phyloP scores from a whole-genome alignment of 2,329 filamentous ascomycete species.

The Pseudocercospora ulei region DNA sequence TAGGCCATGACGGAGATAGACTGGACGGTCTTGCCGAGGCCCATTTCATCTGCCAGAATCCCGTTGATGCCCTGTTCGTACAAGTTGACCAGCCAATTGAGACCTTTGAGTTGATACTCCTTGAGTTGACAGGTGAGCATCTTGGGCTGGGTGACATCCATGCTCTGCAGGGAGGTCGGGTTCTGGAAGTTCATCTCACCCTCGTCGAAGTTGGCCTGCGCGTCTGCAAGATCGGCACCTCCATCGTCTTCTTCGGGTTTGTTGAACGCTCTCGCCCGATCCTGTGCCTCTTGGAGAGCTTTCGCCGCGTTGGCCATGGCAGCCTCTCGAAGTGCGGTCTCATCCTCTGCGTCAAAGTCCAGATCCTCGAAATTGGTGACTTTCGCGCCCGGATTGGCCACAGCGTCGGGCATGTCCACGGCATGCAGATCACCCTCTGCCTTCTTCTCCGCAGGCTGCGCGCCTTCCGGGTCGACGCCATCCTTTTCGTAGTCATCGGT shows the following conservation, averaged over 20 bases:
- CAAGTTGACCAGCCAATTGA: conserved; percentile 97
- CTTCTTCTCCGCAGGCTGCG: conserved; percentile 48
- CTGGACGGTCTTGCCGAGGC: conserved; percentile 96
- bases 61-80: conserved; percentile 99
- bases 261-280: conserved; percentile 89
- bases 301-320: conserved; percentile 94
- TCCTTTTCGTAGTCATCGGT: conserved; percentile 88
- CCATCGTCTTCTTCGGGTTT: conserved; percentile 47
- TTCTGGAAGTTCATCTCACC: conserved; percentile 99
- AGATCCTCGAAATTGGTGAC: conserved; percentile 91
- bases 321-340: conserved; percentile 66
- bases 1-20: conserved; percentile 99
- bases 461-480: conserved; percentile 64
- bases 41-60: conserved; percentile 98
- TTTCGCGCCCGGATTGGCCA: conserved; percentile 51
- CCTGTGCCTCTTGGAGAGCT: conserved; percentile 86
- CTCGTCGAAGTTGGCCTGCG: conserved; percentile 59
- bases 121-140: conserved; percentile 90
- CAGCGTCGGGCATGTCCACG: conserved; percentile 42
- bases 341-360: conserved; percentile 91
- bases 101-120: conserved; percentile 96
- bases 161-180: conserved; percentile 84
- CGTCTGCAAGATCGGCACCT: conserved; percentile 41
- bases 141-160: conserved; percentile 88
- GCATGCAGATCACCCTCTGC: conserved; percentile 35